phyloP scores from a whole-genome alignment of 768 basidiomycete species.

The Lepiota brunneoincarnata region DNA sequence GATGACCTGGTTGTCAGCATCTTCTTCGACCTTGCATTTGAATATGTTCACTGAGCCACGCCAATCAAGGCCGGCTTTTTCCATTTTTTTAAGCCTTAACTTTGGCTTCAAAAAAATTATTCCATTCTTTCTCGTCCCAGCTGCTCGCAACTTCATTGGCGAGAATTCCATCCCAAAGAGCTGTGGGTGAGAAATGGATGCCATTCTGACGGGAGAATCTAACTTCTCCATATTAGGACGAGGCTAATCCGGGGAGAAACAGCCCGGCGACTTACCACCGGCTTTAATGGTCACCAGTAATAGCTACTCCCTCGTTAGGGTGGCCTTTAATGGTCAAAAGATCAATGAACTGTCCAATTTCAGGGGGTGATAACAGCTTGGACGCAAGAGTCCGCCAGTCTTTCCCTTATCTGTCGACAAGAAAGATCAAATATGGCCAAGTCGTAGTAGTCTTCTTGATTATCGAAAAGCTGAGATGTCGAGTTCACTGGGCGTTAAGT shows the following conservation, averaged over 20 bases:
- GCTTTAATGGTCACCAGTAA: slow-evolving; percentile 89
- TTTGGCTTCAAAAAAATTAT: slow-evolving; percentile 63
- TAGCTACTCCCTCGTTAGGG: slow-evolving; percentile 78
- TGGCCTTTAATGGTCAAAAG: slow-evolving; percentile 57
- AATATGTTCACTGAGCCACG: not conserved
- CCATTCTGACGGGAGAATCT: slow-evolving; percentile 90
- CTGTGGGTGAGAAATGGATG: slow-evolving; percentile 88
- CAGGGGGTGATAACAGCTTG: slow-evolving; percentile 46
- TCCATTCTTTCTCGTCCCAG: slow-evolving; percentile 84
- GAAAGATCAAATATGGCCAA: slow-evolving; percentile 66
- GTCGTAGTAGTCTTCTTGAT: slow-evolving; percentile 79
- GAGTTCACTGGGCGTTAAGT: not conserved
- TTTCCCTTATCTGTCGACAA: slow-evolving; percentile 69
- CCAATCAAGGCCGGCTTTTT: not conserved
- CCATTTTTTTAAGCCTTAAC: slow-evolving; percentile 36
- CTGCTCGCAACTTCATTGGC: slow-evolving; percentile 74
- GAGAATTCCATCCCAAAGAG: slow-evolving; percentile 72
- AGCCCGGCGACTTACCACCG: slow-evolving; percentile 54
- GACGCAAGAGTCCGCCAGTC: slow-evolving; percentile 60
- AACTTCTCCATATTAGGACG: slow-evolving; percentile 43
- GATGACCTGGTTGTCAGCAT: not conserved
- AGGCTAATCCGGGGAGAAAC: not conserved
- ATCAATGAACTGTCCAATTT: slow-evolving; percentile 54
- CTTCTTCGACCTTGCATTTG: not conserved
- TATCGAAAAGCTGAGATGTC: slow-evolving; percentile 68